Evolutionary conservation across 2,329 filamentous ascomycete species (phyloP), one percentile per base, ranked within the genome.

Genomic region (Raffaelea deltoideospora): DNA sequence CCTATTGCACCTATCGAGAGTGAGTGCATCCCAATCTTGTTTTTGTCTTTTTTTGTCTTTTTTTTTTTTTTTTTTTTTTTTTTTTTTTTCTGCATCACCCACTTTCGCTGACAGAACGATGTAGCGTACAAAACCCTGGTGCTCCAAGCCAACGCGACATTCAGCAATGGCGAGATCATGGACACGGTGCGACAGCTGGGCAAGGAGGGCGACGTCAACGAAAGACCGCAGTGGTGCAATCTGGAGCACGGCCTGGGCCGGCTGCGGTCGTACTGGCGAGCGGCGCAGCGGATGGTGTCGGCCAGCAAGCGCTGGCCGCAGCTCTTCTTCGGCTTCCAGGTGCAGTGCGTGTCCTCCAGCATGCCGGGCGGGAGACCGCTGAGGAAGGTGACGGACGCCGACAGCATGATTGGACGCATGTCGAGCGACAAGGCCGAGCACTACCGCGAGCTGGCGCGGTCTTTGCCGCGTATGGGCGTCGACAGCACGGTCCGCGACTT

Each of bases 331-430:
- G 23, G 33, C 11, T 33, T 31, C 10, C n/a, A 24, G 5, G 34
- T 50, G 0, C 11, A 30, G 3, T 40, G 29, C 24, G 2, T 49
- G 5, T 35, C 31, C 0, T 47, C 47, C 1, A 43, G 41, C 10
- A 8, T 14, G 10, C 39, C 38, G 1, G 20, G 20, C 3, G 14
- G 13, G 2, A 38, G 34, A 3, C 40, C 39, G 2, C 5, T 34
- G 13, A 32, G 39, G 10, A 27, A 31, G 2, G 45, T 35, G 20
- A 38, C 23, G n/a, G 18, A 29, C 1, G 47, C 48, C 10, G 30
- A 41, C 4, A 30, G 5, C 2, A 48, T 50, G n/a, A 21, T 50
- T 5, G 33, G 39, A 1, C 34, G 42, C 1, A 45, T 49, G 42
- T 42, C 41, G 0, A 33, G 30, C 1, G 32, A 38, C 2, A 5